Conservation (phyloP, 108 stramenopile genomes). For the Skeletonema potamos region DNA sequence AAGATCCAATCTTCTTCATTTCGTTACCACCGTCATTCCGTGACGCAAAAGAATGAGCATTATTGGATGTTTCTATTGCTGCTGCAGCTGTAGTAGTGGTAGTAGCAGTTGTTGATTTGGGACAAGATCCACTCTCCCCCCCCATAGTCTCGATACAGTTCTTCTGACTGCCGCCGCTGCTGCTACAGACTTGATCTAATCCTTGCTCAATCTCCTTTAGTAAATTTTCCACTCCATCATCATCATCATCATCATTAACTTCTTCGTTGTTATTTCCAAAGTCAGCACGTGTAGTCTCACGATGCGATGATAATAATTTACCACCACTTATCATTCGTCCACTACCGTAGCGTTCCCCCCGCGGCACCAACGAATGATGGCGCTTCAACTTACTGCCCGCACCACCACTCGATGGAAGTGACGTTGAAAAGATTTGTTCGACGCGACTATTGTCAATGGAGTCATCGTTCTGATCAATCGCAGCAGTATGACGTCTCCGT, state of each 20-base stretch:
- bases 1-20: not conserved
- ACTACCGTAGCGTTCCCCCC: too few species aligned
- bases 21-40: not conserved
- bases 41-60: not conserved
- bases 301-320: too few species aligned
- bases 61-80: not conserved
- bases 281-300: too few species aligned
- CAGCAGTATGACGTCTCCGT: not conserved
- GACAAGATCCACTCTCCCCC: not conserved
- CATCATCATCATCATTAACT: too few species aligned
- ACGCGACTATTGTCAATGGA: too few species aligned
- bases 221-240: constrained; percentile 16
- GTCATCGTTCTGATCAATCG: not conserved
- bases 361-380: too few species aligned
- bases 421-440: too few species aligned
- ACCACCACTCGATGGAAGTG: too few species aligned
- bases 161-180: not conserved
- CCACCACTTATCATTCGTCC: too few species aligned
- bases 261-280: too few species aligned
- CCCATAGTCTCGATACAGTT: not conserved
- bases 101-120: not conserved
- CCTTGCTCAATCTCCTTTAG: constrained; percentile 43
- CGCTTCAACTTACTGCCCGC: too few species aligned
- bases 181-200: constrained; percentile 14
- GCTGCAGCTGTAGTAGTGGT: not conserved